Evolutionary conservation across 2,329 filamentous ascomycete species (phyloP).

Genomic region (Fusarium sp.): DNA sequence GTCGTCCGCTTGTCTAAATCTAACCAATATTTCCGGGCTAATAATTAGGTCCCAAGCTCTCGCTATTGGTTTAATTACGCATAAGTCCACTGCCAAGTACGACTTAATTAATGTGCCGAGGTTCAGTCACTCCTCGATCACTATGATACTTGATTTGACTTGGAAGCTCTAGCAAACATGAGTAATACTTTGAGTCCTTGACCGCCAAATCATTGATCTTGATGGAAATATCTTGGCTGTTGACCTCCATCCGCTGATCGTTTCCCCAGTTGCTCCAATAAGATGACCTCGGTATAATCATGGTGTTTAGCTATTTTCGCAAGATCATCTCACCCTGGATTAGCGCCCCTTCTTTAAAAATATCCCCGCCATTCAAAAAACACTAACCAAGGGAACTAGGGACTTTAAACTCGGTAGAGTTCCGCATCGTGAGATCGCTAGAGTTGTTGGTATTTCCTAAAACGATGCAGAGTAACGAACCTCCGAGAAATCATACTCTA

Average conservation of each 20-base stretch:
- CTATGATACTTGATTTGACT: accelerated
- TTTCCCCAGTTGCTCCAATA: not conserved
- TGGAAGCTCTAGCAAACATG: accelerated
- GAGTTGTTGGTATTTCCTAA: not conserved
- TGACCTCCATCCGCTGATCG: not conserved
- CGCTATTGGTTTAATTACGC: not conserved
- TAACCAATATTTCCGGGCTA: accelerated
- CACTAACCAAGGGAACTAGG: not conserved
- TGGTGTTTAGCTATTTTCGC: not conserved
- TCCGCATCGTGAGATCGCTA: not conserved
- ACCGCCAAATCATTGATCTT: not conserved
- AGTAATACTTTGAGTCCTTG: accelerated
- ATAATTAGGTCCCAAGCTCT: not conserved
- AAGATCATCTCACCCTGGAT: not conserved
- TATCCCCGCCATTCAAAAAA: not conserved
- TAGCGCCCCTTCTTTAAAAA: not conserved
- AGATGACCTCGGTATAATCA: not conserved
- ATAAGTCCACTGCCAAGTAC: not conserved
- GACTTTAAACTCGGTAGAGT: not conserved
- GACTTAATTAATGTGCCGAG: not conserved
- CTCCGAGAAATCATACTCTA: not conserved
- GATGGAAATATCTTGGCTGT: not conserved
- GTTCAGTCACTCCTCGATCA: not conserved
- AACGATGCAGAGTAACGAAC: slow-evolving; percentile 8
- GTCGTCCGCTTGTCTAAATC: not conserved